Conservation (phyloP, 2,329 filamentous ascomycete genomes). For the Epichloe gansuensis region DNA sequence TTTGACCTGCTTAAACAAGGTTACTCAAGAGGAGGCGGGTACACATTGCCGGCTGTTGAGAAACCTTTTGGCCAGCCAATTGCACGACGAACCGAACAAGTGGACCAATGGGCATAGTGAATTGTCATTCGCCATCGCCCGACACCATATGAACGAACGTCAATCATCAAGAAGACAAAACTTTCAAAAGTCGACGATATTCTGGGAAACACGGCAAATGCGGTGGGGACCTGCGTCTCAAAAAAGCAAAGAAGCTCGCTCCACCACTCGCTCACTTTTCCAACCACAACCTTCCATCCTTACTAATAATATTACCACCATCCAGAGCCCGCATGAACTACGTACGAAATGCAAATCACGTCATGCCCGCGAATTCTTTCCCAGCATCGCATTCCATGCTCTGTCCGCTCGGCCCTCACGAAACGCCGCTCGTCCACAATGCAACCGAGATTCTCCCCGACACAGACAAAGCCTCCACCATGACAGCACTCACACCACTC, state of each 20-base stretch:
- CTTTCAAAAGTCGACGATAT: not conserved
- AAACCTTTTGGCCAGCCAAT: no score
- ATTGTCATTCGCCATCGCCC: no score
- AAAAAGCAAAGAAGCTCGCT: no score
- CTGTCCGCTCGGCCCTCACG: not conserved
- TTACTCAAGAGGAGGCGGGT: not conserved
- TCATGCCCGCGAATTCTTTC: not conserved
- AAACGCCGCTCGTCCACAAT: slow-evolving; percentile 11
- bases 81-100: no score
- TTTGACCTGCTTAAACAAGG: not conserved
- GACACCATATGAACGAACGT: no score
- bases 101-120: no score
- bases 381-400: not conserved
- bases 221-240: no score
- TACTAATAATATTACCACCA: not conserved
- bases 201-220: no score
- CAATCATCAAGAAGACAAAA: no score
- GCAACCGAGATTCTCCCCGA: slow-evolving; percentile 32
- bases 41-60: not conserved
- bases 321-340: not conserved
- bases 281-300: no score
- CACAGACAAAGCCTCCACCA: slow-evolving; percentile 28
- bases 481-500: slow-evolving; percentile 25
- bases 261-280: not conserved
- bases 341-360: not conserved